Percentiles rank a stretch among this genome's conserved stretches.
These are phyloP conservation scores for Urostyla sp. DNA, from an alignment of 73 alveolate genomes.

Conservation along the genomic window DNA sequence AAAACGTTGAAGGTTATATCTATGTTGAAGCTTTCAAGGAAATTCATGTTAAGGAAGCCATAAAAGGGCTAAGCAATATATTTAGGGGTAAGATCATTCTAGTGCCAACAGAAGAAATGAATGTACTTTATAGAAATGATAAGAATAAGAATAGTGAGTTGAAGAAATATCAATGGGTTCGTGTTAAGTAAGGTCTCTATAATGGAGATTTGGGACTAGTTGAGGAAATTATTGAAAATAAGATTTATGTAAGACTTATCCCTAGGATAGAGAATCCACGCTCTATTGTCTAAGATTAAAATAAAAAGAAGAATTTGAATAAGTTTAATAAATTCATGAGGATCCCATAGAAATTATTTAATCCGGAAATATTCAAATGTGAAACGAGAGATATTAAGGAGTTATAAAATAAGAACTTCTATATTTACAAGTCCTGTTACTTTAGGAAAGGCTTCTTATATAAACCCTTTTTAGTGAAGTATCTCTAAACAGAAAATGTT, in stretches of 20 bases:
- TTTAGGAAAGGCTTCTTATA: slow-evolving; percentile 82
- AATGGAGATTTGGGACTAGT: slow-evolving; percentile 91
- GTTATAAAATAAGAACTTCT: slow-evolving; percentile 32
- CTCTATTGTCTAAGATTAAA: slow-evolving; percentile 10
- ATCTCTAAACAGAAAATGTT: slow-evolving; percentile 74
- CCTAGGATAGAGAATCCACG: slow-evolving; percentile 91
- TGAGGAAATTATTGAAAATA: slow-evolving; percentile 72
- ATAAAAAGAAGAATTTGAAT: slow-evolving; percentile 15
- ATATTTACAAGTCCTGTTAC: slow-evolving; percentile 67
- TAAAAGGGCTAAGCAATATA: slow-evolving; percentile 76
- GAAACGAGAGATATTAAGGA: slow-evolving; percentile 8
- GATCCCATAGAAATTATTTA: slow-evolving; percentile 65
- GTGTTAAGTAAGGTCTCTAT: slow-evolving; percentile 83
- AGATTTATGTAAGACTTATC: slow-evolving; percentile 74
- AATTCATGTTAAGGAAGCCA: slow-evolving; percentile 82
- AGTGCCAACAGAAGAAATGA: slow-evolving; percentile 82
- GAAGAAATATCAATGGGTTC: slow-evolving; percentile 80
- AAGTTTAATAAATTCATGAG: background rate
- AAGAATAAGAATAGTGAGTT: slow-evolving; percentile 64
- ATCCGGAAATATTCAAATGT: slow-evolving; percentile 46
- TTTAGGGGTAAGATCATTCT: slow-evolving; percentile 72
- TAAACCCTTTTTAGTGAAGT: slow-evolving; percentile 63
- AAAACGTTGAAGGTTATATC: slow-evolving; percentile 85
- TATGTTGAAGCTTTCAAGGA: slow-evolving; percentile 92
- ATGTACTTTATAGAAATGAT: slow-evolving; percentile 79